A percentile compares a stretch with the other conserved stretches of the same genome.
These are phyloP conservation scores for Phytopythium mirpurense DNA, from an alignment of 352 stramenopile genomes.

Conservation along the genomic window DNA sequence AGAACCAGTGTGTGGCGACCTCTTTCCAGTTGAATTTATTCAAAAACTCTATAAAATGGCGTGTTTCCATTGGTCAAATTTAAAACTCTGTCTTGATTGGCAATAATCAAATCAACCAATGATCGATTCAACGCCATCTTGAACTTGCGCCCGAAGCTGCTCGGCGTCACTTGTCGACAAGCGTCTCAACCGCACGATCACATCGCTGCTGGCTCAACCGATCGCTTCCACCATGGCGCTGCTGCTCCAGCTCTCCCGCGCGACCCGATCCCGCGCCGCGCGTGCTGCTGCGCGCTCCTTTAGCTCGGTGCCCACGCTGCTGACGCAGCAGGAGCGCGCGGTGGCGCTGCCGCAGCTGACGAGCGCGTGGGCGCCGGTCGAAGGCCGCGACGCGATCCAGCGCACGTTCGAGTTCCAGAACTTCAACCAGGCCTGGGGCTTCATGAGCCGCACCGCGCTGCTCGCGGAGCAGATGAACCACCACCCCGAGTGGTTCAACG, in stretches of 20 bases:
- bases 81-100: too few species aligned
- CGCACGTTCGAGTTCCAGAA: slow-evolving; percentile 82
- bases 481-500: slow-evolving; percentile 99
- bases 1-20: too few species aligned
- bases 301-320: slow-evolving; percentile 31
- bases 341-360: slow-evolving; percentile 36
- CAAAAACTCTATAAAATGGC: too few species aligned
- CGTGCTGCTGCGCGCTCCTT: slow-evolving; percentile 7
- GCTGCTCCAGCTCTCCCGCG: background rate
- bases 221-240: background rate
- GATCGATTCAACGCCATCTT: too few species aligned
- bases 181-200: background rate
- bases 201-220: background rate
- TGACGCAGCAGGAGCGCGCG: slow-evolving; percentile 42
- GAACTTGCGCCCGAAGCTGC: background rate
- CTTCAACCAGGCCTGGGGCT: slow-evolving; percentile 77
- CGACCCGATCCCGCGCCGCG: background rate
- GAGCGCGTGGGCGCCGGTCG: slow-evolving; percentile 42
- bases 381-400: slow-evolving; percentile 73
- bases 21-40: too few species aligned
- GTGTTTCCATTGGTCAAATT: too few species aligned
- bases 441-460: slow-evolving; percentile 73
- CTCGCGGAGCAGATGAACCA: slow-evolving; percentile 91
- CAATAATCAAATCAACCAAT: too few species aligned
- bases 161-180: background rate